A percentile compares a stretch with the other conserved stretches of the same genome.
Conservation (phyloP, 352 stramenopile species). For the Peronospora farinosa region DNA sequence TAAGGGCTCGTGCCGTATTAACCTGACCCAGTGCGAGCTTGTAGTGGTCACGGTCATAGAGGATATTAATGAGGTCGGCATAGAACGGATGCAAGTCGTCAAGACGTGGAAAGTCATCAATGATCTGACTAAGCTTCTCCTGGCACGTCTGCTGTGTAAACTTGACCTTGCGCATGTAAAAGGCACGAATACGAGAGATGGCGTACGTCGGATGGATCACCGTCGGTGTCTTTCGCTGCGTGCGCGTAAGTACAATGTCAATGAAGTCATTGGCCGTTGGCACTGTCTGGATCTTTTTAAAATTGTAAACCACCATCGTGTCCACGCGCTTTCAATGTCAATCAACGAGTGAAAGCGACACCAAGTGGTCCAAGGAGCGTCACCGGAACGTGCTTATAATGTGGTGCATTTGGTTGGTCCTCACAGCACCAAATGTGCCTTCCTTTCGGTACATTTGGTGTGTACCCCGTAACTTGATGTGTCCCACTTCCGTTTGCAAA, state of each 20-base stretch:
- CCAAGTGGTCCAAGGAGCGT: not conserved
- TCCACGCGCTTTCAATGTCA: not conserved
- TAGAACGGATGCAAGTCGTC: slow-evolving; percentile 99
- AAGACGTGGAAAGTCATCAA: slow-evolving; percentile 98
- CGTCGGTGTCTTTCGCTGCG: slow-evolving; percentile 98
- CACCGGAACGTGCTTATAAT: not conserved
- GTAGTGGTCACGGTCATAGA: slow-evolving; percentile 99
- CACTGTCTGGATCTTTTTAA: slow-evolving; percentile 99
- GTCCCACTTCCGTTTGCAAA: too few relatives aligned
- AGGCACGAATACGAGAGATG: slow-evolving; percentile 94
- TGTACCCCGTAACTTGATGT: too few relatives aligned
- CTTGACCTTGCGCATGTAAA: slow-evolving; percentile 99
- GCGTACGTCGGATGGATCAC: slow-evolving; percentile 97
- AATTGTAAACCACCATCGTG: slow-evolving; percentile 98
- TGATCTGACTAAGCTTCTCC: slow-evolving; percentile 95
- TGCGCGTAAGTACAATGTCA: slow-evolving; percentile 99
- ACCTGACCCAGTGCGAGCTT: slow-evolving; percentile 99
- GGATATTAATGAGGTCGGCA: slow-evolving; percentile 99
- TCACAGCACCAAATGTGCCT: slow-evolving; percentile 9
- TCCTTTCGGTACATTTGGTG: not conserved
- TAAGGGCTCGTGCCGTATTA: slow-evolving; percentile 96
- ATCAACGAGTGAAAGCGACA: slow-evolving; percentile 7
- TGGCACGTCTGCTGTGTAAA: slow-evolving; percentile 99
- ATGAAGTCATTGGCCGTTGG: slow-evolving; percentile 96
- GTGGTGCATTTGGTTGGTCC: slow-evolving; percentile 10